Base-by-base conservation (phyloP, 139 green algal species). In the Chlorella sp. region DNA sequence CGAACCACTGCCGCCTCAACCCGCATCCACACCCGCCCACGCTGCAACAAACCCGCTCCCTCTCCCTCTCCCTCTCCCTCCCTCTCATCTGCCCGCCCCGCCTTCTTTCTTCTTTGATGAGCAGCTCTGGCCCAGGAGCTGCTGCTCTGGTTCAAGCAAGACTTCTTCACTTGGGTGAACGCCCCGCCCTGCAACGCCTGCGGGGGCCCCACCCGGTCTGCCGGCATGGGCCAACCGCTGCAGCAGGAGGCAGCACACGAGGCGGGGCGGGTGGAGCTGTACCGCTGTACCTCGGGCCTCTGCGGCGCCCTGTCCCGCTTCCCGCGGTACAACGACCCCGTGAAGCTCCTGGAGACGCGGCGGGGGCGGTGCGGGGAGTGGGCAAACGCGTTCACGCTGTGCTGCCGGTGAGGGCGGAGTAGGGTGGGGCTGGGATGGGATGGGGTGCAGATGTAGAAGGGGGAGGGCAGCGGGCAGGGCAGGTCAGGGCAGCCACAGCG, bases 331-430 rank as follows among this genome's bases (percentile, higher is more conserved):
- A 97, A 96, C 69, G 82, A 93, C 66, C 75, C 93, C 0, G 81
- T 71, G 0, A 96, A 96, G 93, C 93, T 98, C 81, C 92, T 98
- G 60, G 90, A 96, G 64, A 97, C 95, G 7, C 92, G 96, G 69
- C 79, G 86, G 0, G 96, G 96, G 30, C 91, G 95, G 30, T 97
- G 95, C 92, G 95, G 95, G 3, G 95, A 96, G 89, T 96, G 95
- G 94, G 95, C 96, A 60, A 97, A 99, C 89, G 91, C 83, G 75
- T 98, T 98, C 87, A 89, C 94, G 39, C 92, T 98, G 30, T 94
- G 92, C 88, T 94, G 94, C 76, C 75, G 96, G 16, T 89, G 11
- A 30, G 80, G 5, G 34, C 2, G 60, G 15, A 26, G 60, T 14
- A 30, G 80, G 64, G 64, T 71, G 64, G 21, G 64, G 21, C 11